phyloP scores from a whole-genome alignment of 305 asterid genomes.

The Andrographis paniculata region DNA sequence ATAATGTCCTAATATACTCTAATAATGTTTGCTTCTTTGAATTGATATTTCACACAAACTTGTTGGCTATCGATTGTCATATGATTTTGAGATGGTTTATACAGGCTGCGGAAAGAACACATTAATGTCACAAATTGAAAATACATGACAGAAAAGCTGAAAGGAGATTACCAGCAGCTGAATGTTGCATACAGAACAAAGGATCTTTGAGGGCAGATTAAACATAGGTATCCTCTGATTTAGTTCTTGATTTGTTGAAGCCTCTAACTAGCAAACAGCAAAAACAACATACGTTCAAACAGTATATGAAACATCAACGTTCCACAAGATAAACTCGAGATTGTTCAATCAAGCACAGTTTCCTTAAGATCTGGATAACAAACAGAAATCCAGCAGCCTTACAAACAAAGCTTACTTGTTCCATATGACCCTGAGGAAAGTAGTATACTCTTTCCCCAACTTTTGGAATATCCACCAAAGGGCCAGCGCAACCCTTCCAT shows the following conservation, averaged over 20 bases:
- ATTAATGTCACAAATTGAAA: constrained; percentile 3
- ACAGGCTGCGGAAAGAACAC: not conserved
- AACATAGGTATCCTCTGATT: constrained; percentile 55
- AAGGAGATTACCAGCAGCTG: constrained; percentile 36
- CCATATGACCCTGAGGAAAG: constrained; percentile 95
- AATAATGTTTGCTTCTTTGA: not conserved
- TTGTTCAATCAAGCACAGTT: no score
- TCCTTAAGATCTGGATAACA: no score
- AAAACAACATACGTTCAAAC: constrained; percentile 9
- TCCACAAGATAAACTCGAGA: no score
- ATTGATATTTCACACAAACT: not conserved
- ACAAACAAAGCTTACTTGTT: constrained; percentile 49
- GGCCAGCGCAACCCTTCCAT: constrained; percentile 79
- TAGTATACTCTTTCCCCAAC: constrained; percentile 58
- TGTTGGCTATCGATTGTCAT: not conserved
- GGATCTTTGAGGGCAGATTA: constrained; percentile 56
- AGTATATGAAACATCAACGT: no score
- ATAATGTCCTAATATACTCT: not conserved
- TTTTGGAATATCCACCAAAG: constrained; percentile 71
- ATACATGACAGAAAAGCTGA: constrained; percentile 1
- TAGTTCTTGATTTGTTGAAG: constrained; percentile 62
- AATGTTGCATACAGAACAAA: constrained; percentile 44
- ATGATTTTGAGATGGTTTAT: not conserved
- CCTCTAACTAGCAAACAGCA: constrained; percentile 43
- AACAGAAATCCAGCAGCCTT: no score